These are phyloP conservation scores for Chaetomium sp. DNA, from an alignment of 2,329 filamentous ascomycete genomes.

Conservation along the genomic window DNA sequence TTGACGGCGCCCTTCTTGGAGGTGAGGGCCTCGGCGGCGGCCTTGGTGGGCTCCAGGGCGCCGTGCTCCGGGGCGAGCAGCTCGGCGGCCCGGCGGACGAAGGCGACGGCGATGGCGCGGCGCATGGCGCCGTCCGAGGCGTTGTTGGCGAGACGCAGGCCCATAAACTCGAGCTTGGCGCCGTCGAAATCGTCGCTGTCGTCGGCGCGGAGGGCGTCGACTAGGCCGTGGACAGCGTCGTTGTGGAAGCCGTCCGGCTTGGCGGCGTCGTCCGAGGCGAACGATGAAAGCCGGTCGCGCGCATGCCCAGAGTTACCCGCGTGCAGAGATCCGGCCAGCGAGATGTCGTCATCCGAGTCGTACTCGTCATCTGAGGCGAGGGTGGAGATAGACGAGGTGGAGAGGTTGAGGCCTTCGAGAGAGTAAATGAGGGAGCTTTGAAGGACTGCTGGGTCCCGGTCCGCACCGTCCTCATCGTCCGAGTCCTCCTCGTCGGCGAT, in stretches of 20 bases:
- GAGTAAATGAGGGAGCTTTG: slow-evolving; percentile 60
- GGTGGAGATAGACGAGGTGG: slow-evolving; percentile 58
- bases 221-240: slow-evolving; percentile 83
- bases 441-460: slow-evolving; percentile 52
- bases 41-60: slow-evolving; percentile 61
- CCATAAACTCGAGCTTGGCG: slow-evolving; percentile 86
- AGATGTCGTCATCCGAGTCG: slow-evolving; percentile 65
- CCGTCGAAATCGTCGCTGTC: slow-evolving; percentile 77
- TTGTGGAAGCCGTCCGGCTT: slow-evolving; percentile 69
- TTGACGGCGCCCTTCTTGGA: slow-evolving; percentile 55
- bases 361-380: slow-evolving; percentile 67
- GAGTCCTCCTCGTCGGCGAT: slow-evolving; percentile 54
- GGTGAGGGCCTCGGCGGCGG: slow-evolving; percentile 63
- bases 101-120: slow-evolving; percentile 79
- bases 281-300: slow-evolving; percentile 58
- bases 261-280: slow-evolving; percentile 68
- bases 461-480: slow-evolving; percentile 49
- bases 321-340: slow-evolving; percentile 49
- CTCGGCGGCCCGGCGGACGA: slow-evolving; percentile 78
- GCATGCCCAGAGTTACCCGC: slow-evolving; percentile 34
- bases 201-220: slow-evolving; percentile 77
- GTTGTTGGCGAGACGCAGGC: slow-evolving; percentile 86
- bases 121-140: slow-evolving; percentile 89
- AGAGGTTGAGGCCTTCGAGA: slow-evolving; percentile 55
- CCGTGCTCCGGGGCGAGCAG: slow-evolving; percentile 58